These are phyloP conservation scores for Pichia heedii DNA, from an alignment of 805 yeast genomes.

Conservation along the genomic window DNA sequence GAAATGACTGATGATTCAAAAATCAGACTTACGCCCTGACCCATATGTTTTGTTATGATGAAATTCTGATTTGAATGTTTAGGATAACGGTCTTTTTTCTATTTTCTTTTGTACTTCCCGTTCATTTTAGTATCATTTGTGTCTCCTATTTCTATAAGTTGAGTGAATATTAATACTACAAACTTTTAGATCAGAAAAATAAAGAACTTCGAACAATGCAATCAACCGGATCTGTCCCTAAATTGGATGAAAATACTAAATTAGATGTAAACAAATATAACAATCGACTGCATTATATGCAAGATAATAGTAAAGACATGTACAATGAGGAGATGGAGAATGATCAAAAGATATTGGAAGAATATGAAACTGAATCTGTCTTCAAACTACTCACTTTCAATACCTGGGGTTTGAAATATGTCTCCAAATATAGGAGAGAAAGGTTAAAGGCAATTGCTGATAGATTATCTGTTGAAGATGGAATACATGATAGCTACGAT, in stretches of 20 bases:
- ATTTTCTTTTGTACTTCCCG: too few species aligned
- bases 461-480: slow-evolving; percentile 32
- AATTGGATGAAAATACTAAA: neutral
- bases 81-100: too few species aligned
- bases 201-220: neutral
- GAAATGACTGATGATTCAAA: too few species aligned
- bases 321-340: neutral
- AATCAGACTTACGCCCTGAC: too few species aligned
- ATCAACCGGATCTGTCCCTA: neutral
- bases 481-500: slow-evolving; percentile 47
- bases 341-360: neutral
- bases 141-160: too few species aligned
- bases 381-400: slow-evolving; percentile 59
- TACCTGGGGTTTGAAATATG: slow-evolving; percentile 84
- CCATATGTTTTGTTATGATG: too few species aligned
- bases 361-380: slow-evolving; percentile 4
- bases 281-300: neutral
- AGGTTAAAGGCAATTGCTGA: slow-evolving; percentile 71
- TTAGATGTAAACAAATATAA: neutral
- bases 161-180: too few species aligned
- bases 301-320: slow-evolving; percentile 1
- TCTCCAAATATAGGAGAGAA: slow-evolving; percentile 59
- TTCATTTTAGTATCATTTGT: too few species aligned
- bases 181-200: neutral
- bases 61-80: too few species aligned